Evolutionary conservation across 306 rosid genomes (phyloP).

Genomic region (Dryas octopetala): DNA sequence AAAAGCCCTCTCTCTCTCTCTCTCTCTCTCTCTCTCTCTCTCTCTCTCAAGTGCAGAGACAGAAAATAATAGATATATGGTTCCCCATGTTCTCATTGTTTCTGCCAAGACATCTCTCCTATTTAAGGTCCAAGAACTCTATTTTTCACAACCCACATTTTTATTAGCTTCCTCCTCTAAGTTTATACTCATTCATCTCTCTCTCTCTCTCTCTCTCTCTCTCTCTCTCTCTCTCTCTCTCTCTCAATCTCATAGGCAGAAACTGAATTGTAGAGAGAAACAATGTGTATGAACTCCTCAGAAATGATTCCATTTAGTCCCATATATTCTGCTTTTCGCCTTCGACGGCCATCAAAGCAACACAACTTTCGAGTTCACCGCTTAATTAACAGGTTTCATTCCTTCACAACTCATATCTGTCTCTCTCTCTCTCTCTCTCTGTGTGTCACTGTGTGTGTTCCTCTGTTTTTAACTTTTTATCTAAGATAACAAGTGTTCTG

Average conservation of each 20-base stretch:
- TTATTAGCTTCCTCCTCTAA: not conserved
- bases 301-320: constrained; percentile 23
- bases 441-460: not conserved
- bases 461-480: not conserved
- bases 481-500: not conserved
- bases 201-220: constrained; percentile 41
- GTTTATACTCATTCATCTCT: constrained; percentile 14
- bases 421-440: not conserved
- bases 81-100: constrained; percentile 4
- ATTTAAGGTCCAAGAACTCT: constrained; percentile 23
- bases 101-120: not conserved
- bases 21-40: constrained; percentile 7
- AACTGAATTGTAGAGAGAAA: constrained; percentile 3
- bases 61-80: not conserved
- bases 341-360: constrained; percentile 36
- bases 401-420: not conserved
- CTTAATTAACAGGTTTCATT: constrained; percentile 49
- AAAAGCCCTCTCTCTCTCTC: constrained; percentile 34
- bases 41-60: constrained; percentile 9
- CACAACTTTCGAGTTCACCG: constrained; percentile 39
- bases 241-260: constrained; percentile 27
- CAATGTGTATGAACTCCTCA: constrained; percentile 51
- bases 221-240: constrained; percentile 38
- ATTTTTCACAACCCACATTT: constrained; percentile 6
- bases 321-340: constrained; percentile 23